Evolutionary conservation across 768 basidiomycete genomes (phyloP).

Genomic region (Boletus vinaceobasis): DNA sequence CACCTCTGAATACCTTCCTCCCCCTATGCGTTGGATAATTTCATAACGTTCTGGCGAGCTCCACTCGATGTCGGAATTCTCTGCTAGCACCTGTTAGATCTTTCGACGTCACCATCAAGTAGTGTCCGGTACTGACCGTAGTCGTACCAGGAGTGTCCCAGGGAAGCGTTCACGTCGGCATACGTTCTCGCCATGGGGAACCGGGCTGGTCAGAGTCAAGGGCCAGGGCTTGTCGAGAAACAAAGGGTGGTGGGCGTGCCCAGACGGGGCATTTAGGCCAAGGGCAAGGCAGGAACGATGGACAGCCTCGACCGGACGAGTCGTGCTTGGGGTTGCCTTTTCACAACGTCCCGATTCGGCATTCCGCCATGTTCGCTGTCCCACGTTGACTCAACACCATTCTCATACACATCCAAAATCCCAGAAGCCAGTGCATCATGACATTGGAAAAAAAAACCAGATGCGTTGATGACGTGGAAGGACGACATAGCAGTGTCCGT

Average conservation of each 20-base stretch:
- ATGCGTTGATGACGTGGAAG: constrained; percentile 24
- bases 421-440: constrained; percentile 15
- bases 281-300: constrained; percentile 15
- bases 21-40: constrained; percentile 58
- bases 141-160: constrained; percentile 61
- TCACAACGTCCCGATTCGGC: constrained; percentile 7
- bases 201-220: constrained; percentile 13
- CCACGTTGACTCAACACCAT: not conserved
- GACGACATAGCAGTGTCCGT: constrained; percentile 26
- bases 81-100: constrained; percentile 26
- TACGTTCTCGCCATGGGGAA: constrained; percentile 49
- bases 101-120: not conserved
- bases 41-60: constrained; percentile 66
- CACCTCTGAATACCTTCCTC: constrained; percentile 67
- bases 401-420: not conserved
- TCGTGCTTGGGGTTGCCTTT: constrained; percentile 1
- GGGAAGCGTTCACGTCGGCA: constrained; percentile 52
- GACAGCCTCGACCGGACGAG: constrained; percentile 19
- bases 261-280: constrained; percentile 25
- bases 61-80: constrained; percentile 62
- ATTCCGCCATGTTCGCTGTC: not conserved
- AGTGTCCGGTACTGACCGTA: constrained; percentile 42
- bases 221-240: constrained; percentile 15
- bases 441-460: constrained; percentile 13
- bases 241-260: constrained; percentile 15